Evolutionary conservation across 805 yeast species (phyloP).

Genomic region (Grigorovia transvaalensis): DNA sequence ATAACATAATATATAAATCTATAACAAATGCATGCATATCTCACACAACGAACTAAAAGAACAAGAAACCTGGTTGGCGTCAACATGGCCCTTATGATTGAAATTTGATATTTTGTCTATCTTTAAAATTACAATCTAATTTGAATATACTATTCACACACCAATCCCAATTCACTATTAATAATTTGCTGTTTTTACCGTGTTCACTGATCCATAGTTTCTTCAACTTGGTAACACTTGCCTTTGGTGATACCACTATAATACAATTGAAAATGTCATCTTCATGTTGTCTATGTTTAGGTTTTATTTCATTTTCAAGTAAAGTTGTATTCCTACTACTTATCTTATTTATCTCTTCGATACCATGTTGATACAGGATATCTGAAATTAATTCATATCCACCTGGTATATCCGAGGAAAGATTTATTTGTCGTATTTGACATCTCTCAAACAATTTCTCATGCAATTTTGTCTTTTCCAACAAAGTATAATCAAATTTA

Average conservation of each 20-base stretch:
- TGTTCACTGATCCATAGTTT: constrained; percentile 5
- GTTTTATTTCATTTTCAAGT: background rate
- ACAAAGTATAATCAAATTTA: constrained; percentile 22
- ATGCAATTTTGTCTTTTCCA: constrained; percentile 9
- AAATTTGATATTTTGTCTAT: constrained; percentile 2
- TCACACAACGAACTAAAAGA: no score
- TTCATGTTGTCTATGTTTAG: background rate
- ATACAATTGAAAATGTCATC: constrained; percentile 25
- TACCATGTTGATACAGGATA: constrained; percentile 23
- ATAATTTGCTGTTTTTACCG: constrained; percentile 4
- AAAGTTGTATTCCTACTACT: background rate
- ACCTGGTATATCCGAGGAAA: constrained; percentile 23
- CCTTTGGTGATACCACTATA: constrained; percentile 38
- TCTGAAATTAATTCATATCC: constrained; percentile 20
- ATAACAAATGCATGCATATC: no score
- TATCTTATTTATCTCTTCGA: constrained; percentile 20
- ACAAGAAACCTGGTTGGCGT: no score
- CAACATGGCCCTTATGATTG: background rate
- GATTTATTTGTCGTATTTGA: constrained; percentile 13
- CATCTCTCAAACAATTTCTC: constrained; percentile 23
- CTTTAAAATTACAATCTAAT: constrained; percentile 11
- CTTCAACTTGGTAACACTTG: constrained; percentile 20
- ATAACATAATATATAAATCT: background rate
- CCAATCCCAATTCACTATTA: constrained; percentile 29
- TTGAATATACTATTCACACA: constrained; percentile 23